Percentiles rank a stretch among this genome's conserved stretches.
Evolutionary conservation across 2,329 filamentous ascomycete species (phyloP).

Genomic region (Drechslerella dactyloides): DNA sequence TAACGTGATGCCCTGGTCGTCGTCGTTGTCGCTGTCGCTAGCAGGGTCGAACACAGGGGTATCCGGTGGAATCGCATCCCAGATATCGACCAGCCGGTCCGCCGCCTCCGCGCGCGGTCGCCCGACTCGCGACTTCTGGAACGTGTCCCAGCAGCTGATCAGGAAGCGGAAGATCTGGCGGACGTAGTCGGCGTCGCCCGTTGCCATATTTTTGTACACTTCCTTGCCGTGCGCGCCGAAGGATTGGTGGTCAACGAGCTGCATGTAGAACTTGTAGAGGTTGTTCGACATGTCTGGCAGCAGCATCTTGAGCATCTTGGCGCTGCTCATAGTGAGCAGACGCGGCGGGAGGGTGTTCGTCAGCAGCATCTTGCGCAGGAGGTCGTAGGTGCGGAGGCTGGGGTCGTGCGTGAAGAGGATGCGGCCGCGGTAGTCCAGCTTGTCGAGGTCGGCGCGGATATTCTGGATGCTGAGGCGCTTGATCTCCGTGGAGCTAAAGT

Average conservation of each 20-base stretch:
- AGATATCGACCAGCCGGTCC: conserved; percentile 23
- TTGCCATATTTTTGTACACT: conserved; percentile 16
- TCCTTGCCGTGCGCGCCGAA: background rate
- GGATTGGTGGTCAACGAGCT: conserved; percentile 24
- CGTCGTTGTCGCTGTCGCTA: conserved; percentile 28
- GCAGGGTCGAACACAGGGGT: conserved; percentile 20
- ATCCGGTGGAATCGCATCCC: conserved; percentile 28
- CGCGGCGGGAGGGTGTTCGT: conserved; percentile 20
- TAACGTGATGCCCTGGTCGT: conserved; percentile 26
- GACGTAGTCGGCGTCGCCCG: conserved; percentile 19
- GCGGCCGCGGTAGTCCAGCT: conserved; percentile 21
- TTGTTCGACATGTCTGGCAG: conserved; percentile 23
- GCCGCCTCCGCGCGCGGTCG: conserved; percentile 19
- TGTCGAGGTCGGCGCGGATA: conserved; percentile 22
- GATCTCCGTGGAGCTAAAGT: conserved; percentile 22
- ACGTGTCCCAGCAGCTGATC: conserved; percentile 16
- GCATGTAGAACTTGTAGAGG: conserved; percentile 28
- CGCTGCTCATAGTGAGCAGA: conserved; percentile 34
- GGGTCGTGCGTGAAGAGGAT: conserved; percentile 39
- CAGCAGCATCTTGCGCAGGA: conserved; percentile 18
- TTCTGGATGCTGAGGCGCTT: conserved; percentile 24
- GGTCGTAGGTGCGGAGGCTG: conserved; percentile 32
- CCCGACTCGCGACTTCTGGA: conserved; percentile 19
- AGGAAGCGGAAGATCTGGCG: conserved; percentile 32
- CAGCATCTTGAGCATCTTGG: conserved; percentile 27